Percentiles rank a stretch among this genome's conserved stretches.
Evolutionary conservation across 116 monocot species (phyloP).

Genomic region (Posidonia oceanica): DNA sequence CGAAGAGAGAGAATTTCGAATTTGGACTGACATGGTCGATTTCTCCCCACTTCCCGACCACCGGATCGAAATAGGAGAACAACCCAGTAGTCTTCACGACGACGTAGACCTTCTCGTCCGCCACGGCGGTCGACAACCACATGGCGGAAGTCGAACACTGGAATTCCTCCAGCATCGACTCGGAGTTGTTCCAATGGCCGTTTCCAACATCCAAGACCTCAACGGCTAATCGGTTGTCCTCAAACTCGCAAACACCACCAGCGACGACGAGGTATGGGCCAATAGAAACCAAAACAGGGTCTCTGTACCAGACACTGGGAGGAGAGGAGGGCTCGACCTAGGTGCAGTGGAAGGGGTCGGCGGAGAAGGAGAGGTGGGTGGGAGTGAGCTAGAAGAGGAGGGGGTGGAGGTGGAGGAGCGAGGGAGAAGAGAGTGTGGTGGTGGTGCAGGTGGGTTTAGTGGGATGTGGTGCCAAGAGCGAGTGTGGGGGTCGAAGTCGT

Average conservation of each 20-base stretch:
- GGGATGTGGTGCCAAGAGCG: slow-evolving; percentile 16
- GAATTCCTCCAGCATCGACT: no score
- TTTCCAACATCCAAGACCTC: no score
- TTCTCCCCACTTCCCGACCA: slow-evolving; percentile 16
- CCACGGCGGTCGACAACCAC: no score
- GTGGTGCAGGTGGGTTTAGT: background rate
- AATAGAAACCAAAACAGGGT: slow-evolving; percentile 28
- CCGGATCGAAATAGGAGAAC: slow-evolving; percentile 30
- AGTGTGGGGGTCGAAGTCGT: slow-evolving; percentile 27
- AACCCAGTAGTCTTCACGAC: no score
- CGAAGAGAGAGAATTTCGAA: background rate
- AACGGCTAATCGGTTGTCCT: no score
- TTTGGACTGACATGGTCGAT: slow-evolving; percentile 10
- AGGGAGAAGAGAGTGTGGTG: background rate
- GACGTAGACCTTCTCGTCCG: no score
- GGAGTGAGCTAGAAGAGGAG: slow-evolving; percentile 20
- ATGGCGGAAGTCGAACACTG: no score
- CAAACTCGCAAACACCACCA: slow-evolving; percentile 31
- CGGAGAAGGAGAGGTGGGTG: slow-evolving; percentile 14
- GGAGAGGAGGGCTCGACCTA: slow-evolving; percentile 23
- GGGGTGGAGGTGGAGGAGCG: background rate
- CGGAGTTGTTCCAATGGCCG: no score
- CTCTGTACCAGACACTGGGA: slow-evolving; percentile 16
- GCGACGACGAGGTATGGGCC: slow-evolving; percentile 21
- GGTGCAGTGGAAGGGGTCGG: no score